Base-by-base conservation (phyloP, 768 basidiomycete species). In the Tephrocybe rancida region DNA sequence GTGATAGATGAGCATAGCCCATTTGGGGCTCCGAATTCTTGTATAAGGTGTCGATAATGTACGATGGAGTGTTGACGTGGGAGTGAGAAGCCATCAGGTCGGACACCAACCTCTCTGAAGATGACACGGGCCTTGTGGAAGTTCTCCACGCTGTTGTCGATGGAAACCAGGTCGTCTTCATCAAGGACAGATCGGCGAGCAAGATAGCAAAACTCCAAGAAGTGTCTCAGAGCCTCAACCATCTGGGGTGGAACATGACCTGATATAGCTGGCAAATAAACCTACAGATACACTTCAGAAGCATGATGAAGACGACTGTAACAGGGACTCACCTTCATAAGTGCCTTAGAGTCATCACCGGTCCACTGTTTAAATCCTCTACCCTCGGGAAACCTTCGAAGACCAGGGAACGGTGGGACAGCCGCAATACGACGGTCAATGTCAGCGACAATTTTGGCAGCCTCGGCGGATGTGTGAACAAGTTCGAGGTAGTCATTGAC, bases 251-350 rank as follows among this genome's bases (percentile, higher is more conserved):
- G 63, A 0, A 71, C 50, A 50, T 61, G 46, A 0, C 66, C 70
- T 24, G 56, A 50, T 14, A 70, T 69, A 2, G 65, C 65, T 0
- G 58, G 49, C 14, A 71, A 54, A 37, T 64, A 70, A 18, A 69
- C 66, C 63, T 30, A 30, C 65, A 22, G n/a, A 30, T 13, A 32
- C 6, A 7, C 22, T 39, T 6, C n/a, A n/a, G n/a, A n/a, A n/a
- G n/a, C 22, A 41, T 22, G 21, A 24, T 27, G 50, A 19, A 1
- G 9, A 24, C 32, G 26, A 8, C 13, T 29, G 2, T 21, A 32
- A 6, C 14, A 37, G 9, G n/a, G 48, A 0, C 13, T 30, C 38
- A 70, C 69, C 64, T 71, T 72, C 67, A 72, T 72, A 1, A 73
- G 32, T 2, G 50, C 50, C 42, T 51, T 51, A n/a, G 50, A 51